Evolutionary conservation across 75 land plant genomes (phyloP), one percentile per base, ranked within the genome.

Genomic region (Ceratopteris richardii): DNA sequence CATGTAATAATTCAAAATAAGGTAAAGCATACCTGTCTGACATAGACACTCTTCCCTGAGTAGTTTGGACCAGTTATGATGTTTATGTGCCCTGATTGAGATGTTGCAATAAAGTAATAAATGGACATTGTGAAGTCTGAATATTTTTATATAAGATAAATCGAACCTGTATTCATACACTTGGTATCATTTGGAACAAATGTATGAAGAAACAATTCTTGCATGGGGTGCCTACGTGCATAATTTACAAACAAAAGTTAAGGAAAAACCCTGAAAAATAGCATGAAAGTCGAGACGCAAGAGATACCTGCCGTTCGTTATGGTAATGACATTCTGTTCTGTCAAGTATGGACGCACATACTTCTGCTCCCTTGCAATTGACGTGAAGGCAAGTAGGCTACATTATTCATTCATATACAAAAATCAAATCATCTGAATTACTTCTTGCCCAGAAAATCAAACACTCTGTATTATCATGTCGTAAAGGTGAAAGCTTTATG

Each of bases 21-120:
- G n/a, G n/a, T n/a, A 14, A 57, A 20, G 25, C 36, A 54, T 9
- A 90, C 98, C 96, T 94, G 98, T 75, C 90, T 94, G 36, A 82
- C 63, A 54, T 89, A 94, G 44, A 94, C 82, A 68, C 98, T 94
- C 69, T 94, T 94, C 28, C 98, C 98, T 31, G 98, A 94, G 67
- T 86, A 94, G 66, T 94, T 94, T 51, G 98, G 98, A 54, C 98
- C 98, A 47, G 87, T 79, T 31, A 94, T 83, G 69, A 94, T 74
- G 57, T 77, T 65, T 18, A 86, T 74, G 33, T 79, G 75, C 44
- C 96, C 98, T 94, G 84, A 53, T 67, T 56, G 44, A 23, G 22
- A 51, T 18, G 22, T 31, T 40, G 19, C 1, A 41, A 26, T 29
- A 43, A 21, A 20, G 13, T 11, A 20, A 13, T 29, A 59, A 57